These are phyloP conservation scores for Populus pruinosa DNA, from an alignment of 345 rosid species.

Conservation along the genomic window DNA sequence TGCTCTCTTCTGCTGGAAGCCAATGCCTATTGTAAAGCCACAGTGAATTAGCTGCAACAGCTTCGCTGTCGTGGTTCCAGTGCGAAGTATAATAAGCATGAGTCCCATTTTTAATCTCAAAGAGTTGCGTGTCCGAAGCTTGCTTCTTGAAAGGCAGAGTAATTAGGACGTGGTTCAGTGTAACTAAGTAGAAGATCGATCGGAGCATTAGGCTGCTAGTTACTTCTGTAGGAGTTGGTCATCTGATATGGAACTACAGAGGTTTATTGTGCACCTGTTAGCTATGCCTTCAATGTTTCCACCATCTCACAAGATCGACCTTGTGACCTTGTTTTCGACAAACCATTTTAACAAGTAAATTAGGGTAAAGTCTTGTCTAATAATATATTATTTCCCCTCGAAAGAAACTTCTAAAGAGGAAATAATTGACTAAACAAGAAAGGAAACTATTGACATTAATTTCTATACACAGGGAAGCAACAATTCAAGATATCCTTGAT, in stretches of 20 bases:
- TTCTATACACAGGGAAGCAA: too few relatives aligned
- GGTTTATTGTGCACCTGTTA: constrained; percentile 7
- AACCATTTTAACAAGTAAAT: too few relatives aligned
- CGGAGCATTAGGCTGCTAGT: neutral
- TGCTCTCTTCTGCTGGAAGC: constrained; percentile 27
- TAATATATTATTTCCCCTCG: too few relatives aligned
- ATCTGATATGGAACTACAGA: neutral
- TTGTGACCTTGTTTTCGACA: too few relatives aligned
- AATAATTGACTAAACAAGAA: too few relatives aligned
- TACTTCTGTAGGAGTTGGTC: neutral
- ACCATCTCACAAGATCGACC: constrained; percentile 21
- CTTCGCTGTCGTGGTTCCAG: constrained; percentile 30
- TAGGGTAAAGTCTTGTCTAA: too few relatives aligned
- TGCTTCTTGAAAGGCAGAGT: constrained; percentile 37
- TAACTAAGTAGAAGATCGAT: constrained; percentile 5
- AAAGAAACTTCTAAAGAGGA: too few relatives aligned
- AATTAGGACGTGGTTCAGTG: constrained; percentile 31
- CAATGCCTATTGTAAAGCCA: constrained; percentile 33
- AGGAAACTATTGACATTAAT: too few relatives aligned
- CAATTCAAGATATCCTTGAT: too few relatives aligned
- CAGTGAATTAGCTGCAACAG: constrained; percentile 31
- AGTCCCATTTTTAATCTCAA: constrained; percentile 32
- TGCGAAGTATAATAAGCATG: constrained; percentile 38
- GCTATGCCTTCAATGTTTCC: constrained; percentile 44
- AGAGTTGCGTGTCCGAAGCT: constrained; percentile 39